Evolutionary conservation across 1,284 basidiomycete genomes (phyloP).

Genomic region (Fistulinella cinereoalba): DNA sequence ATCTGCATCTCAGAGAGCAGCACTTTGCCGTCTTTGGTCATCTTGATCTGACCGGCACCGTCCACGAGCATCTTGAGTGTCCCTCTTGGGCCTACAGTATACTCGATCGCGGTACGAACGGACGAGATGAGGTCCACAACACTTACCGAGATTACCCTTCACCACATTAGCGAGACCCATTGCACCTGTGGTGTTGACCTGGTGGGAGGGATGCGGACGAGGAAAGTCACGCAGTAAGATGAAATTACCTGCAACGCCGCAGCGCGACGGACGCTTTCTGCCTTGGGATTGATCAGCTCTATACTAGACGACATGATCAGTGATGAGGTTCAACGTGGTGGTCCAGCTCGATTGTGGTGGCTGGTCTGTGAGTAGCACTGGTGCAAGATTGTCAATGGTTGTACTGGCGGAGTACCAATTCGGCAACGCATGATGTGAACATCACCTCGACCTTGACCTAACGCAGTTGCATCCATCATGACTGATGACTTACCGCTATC

Average conservation of each 20-base stretch:
- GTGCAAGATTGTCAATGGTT: background rate
- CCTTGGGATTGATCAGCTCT: conserved; percentile 93
- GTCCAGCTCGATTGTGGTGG: conserved; percentile 18
- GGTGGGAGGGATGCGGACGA: conserved; percentile 22
- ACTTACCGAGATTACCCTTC: conserved; percentile 89
- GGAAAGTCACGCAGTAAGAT: conserved; percentile 17
- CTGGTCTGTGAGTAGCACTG: conserved; percentile 6
- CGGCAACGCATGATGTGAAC: conserved; percentile 32
- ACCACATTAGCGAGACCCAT: conserved; percentile 98
- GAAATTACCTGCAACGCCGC: conserved; percentile 86
- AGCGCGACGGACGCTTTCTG: conserved; percentile 90
- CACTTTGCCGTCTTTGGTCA: conserved; percentile 99
- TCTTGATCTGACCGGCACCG: conserved; percentile 99
- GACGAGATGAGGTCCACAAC: conserved; percentile 20
- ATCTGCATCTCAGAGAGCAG: conserved; percentile 99
- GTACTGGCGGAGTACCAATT: conserved; percentile 32
- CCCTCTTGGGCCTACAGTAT: conserved; percentile 76
- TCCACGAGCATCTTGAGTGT: conserved; percentile 99
- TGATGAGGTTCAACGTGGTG: conserved; percentile 25
- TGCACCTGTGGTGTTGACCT: conserved; percentile 91
- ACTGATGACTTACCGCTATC: conserved; percentile 24
- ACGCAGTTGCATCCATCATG: conserved; percentile 24
- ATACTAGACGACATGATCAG: conserved; percentile 72
- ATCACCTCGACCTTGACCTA: conserved; percentile 31
- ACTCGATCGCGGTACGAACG: conserved; percentile 17